Conservation (phyloP, 768 basidiomycete genomes). For the Suillus plorans region DNA sequence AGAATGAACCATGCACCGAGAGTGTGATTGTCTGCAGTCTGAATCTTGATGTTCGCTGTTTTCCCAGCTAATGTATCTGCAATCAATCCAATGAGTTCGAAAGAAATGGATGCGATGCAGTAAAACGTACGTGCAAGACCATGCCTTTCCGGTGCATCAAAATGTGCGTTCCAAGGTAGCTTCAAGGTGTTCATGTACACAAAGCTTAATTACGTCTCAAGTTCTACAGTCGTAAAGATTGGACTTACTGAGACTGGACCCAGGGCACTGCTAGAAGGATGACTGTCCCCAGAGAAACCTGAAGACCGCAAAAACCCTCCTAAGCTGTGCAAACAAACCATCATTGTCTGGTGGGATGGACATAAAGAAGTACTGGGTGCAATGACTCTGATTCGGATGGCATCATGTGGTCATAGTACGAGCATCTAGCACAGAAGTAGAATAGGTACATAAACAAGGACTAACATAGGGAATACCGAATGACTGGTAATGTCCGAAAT, state of each 20-base stretch:
- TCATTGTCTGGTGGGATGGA: neutral
- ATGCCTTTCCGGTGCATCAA: constrained; percentile 69
- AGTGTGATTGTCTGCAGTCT: constrained; percentile 73
- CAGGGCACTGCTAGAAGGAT: constrained; percentile 59
- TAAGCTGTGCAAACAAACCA: constrained; percentile 26
- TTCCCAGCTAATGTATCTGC: constrained; percentile 58
- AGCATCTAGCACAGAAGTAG: too few species aligned
- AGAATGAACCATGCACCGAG: constrained; percentile 88
- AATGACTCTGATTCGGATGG: too few species aligned
- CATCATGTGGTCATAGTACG: too few species aligned
- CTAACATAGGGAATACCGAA: too few species aligned
- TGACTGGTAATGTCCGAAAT: too few species aligned
- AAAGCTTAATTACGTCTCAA: constrained; percentile 34
- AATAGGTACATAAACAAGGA: too few species aligned
- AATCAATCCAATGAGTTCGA: neutral
- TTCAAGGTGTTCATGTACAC: constrained; percentile 68
- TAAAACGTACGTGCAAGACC: constrained; percentile 71
- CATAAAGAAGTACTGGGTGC: neutral
- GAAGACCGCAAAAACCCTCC: constrained; percentile 37
- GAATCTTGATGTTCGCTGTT: constrained; percentile 67
- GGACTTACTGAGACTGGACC: constrained; percentile 66
- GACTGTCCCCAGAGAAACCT: constrained; percentile 48
- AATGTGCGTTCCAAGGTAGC: constrained; percentile 63
- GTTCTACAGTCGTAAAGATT: constrained; percentile 8
- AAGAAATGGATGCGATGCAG: neutral